Conservation (phyloP, 192 early-diverging fungal species). For the Coemansia sp. region DNA sequence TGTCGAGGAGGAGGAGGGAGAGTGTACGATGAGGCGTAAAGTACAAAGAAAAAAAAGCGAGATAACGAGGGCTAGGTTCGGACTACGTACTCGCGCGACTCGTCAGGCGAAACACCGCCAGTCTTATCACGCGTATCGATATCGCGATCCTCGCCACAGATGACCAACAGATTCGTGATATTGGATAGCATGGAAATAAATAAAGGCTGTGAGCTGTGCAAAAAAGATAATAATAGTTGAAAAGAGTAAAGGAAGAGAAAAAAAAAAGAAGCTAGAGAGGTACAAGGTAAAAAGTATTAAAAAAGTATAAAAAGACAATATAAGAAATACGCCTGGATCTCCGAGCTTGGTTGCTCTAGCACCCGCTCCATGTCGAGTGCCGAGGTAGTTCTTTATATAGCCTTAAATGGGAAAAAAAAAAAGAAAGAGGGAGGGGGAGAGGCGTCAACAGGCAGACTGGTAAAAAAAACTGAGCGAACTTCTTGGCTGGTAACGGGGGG, state of each 20-base stretch:
- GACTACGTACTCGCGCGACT: conserved; percentile 47
- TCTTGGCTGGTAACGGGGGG: not conserved
- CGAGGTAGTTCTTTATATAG: conserved; percentile 1
- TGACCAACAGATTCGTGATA: conserved; percentile 24
- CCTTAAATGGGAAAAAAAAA: no score
- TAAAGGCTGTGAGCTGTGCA: not conserved
- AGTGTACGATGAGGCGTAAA: not conserved
- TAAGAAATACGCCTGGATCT: not conserved
- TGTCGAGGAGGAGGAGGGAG: no score
- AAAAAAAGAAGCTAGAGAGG: not conserved
- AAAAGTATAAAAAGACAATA: not conserved
- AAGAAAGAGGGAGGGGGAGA: not conserved
- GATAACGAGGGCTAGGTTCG: conserved; percentile 2
- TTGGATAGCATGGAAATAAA: not conserved
- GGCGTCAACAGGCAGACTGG: not conserved
- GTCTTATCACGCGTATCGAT: conserved; percentile 49
- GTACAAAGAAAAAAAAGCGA: not conserved
- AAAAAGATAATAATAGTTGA: not conserved
- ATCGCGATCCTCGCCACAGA: conserved; percentile 37
- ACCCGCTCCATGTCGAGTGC: not conserved
- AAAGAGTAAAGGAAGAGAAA: not conserved
- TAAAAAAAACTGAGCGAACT: not conserved
- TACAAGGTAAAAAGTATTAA: not conserved
- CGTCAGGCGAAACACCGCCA: conserved; percentile 39
- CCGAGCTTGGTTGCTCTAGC: conserved; percentile 1